Evolutionary conservation across 225 moss, liverwort and hornwort genomes (phyloP), one percentile per base, ranked within the genome.

Genomic region (Sphagnum contortum): DNA sequence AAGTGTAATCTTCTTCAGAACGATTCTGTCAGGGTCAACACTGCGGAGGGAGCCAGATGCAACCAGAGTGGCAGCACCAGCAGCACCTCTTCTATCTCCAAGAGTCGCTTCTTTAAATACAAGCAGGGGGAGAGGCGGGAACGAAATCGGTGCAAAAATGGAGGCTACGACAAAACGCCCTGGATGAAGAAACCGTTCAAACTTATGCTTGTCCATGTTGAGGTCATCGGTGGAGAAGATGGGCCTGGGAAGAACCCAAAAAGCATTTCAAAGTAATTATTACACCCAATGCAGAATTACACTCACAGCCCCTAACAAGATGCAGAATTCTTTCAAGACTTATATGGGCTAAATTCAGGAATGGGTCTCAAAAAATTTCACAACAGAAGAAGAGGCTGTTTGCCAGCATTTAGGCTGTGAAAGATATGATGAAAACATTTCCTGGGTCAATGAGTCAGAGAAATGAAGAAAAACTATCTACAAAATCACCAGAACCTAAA

Each of bases 141-240:
- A 91, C 70, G 80, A 79, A 44, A 98, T 80, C 51, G 90, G 93
- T 55, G 90, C 91, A 80, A 84, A 98, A 48, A 89, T 87, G 4
- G 87, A 87, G 49, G 90, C 93, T 69, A 98, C 64, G 47, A 85
- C 77, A 66, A 98, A 98, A 69, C 93, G 91, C 44, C 98, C 98
- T 44, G 87, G 87, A 71, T 83, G 90, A 59, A 98, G 91, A 75
- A 89, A 93, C 74, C 93, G 83, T 72, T 98, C 98, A 71, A 91
- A 93, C 73, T 98, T 98, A 57, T 93, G 98, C 76, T 98, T 98
- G 66, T 93, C 87, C 87, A 91, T 77, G 59, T 93, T 98, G 45
- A 91, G 62, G 73, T 89, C 90, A 72, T 93, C 93, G 3, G 93
- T 81, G 44, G 98, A 98, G 62, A 98, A 98, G 62, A 93, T 75